Percentiles rank a stretch among this genome's conserved stretches.
phyloP scores from a whole-genome alignment of 2,329 filamentous ascomycete species.

The Trichoderma endophyticum region DNA sequence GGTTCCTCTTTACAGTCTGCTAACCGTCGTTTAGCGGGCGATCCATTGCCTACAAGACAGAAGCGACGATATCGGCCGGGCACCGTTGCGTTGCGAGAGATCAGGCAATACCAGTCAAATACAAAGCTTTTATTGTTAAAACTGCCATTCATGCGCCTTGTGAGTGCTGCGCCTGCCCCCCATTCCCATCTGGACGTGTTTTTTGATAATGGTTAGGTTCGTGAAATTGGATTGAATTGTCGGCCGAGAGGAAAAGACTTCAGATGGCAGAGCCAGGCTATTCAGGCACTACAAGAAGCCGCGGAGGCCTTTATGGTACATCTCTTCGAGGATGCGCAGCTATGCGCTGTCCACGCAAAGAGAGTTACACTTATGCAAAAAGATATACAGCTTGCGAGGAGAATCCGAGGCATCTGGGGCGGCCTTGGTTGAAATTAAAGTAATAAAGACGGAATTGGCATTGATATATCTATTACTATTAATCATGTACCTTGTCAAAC shows the following conservation, averaged over 20 bases:
- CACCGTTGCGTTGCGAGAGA: slow-evolving; percentile 86
- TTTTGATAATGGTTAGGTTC: slow-evolving; percentile 29
- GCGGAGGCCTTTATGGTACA: slow-evolving; percentile 95
- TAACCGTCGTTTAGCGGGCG: slow-evolving; percentile 56
- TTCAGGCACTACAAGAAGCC: slow-evolving; percentile 89
- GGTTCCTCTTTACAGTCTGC: neutral
- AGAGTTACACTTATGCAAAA: slow-evolving; percentile 97
- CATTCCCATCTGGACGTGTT: neutral
- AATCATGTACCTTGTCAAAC: neutral
- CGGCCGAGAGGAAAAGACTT: slow-evolving; percentile 65
- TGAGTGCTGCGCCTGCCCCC: neutral
- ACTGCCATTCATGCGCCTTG: slow-evolving; percentile 75
- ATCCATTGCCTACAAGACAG: slow-evolving; percentile 62
- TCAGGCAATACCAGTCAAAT: slow-evolving; percentile 82
- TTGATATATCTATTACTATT: slow-evolving; percentile 21
- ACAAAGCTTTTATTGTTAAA: slow-evolving; percentile 83
- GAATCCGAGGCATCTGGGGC: slow-evolving; percentile 76
- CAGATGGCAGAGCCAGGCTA: slow-evolving; percentile 94
- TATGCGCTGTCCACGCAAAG: slow-evolving; percentile 96
- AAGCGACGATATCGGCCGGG: slow-evolving; percentile 70
- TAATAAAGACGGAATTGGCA: neutral
- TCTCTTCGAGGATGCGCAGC: slow-evolving; percentile 78
- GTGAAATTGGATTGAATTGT: slow-evolving; percentile 68
- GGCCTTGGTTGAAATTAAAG: slow-evolving; percentile 46
- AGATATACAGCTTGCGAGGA: slow-evolving; percentile 87